phyloP scores from a whole-genome alignment of 306 rosid species.

The Begonia peltatifolia region DNA sequence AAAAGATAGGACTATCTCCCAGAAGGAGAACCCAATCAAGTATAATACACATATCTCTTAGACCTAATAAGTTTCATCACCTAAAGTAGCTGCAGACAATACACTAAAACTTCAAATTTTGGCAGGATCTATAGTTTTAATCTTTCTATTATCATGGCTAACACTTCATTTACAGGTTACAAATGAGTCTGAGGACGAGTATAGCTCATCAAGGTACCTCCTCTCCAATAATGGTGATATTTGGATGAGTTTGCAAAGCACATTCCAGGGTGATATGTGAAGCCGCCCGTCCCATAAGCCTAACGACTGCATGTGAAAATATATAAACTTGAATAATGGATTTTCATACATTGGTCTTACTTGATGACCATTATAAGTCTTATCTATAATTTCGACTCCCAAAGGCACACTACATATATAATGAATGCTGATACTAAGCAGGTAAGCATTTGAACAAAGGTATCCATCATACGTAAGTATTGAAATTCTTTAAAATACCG shows the following conservation, averaged over 20 bases:
- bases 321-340: background rate
- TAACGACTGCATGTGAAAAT: constrained; percentile 57
- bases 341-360: background rate
- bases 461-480: no score
- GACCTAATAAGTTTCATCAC: no score
- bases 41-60: no score
- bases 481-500: no score
- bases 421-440: no score
- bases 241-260: constrained; percentile 98
- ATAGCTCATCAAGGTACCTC: constrained; percentile 38
- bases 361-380: no score
- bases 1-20: background rate
- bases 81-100: no score
- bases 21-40: background rate
- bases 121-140: no score
- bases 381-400: no score
- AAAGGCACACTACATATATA: no score
- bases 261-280: constrained; percentile 97
- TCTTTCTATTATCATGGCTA: background rate
- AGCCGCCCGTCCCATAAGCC: constrained; percentile 99
- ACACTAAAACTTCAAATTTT: no score
- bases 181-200: background rate
- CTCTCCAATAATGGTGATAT: constrained; percentile 89
- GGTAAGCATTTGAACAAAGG: no score
- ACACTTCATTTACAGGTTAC: background rate